Conservation (phyloP, 495 filamentous ascomycete genomes). For the Daldinia bambusicola region DNA sequence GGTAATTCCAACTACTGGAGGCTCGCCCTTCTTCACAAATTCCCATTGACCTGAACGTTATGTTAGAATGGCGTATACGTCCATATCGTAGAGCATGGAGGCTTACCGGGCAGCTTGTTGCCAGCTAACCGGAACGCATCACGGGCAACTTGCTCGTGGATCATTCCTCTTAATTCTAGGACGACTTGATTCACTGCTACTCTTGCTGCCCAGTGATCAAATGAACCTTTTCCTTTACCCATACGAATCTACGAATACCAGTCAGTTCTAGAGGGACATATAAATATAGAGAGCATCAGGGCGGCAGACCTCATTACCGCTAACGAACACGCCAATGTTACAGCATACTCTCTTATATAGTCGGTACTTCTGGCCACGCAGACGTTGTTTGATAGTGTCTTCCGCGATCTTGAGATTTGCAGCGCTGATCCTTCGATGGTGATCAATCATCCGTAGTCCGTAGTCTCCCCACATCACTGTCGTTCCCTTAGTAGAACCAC, state of each 20-base stretch:
- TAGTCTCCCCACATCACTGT: constrained; percentile 98
- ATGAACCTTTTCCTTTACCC: constrained; percentile 98
- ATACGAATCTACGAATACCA: constrained; percentile 72
- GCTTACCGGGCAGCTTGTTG: constrained; percentile 92
- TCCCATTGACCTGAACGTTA: constrained; percentile 79
- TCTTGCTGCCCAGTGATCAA: constrained; percentile 94
- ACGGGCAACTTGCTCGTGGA: constrained; percentile 93
- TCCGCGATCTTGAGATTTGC: constrained; percentile 86
- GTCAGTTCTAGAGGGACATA: constrained; percentile 20
- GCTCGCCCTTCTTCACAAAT: constrained; percentile 92
- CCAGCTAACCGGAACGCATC: constrained; percentile 95
- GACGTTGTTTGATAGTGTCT: constrained; percentile 86
- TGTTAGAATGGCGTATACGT: constrained; percentile 35
- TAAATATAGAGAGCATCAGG: neutral
- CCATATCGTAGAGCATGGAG: constrained; percentile 21
- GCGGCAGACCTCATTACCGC: constrained; percentile 82
- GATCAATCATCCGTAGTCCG: constrained; percentile 91
- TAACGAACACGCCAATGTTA: constrained; percentile 93
- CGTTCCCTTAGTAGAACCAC: constrained; percentile 89
- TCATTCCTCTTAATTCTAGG: constrained; percentile 88
- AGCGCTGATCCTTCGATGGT: constrained; percentile 91
- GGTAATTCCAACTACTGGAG: constrained; percentile 91
- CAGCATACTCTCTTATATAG: constrained; percentile 90
- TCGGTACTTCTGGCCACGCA: constrained; percentile 92
- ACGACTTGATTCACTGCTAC: constrained; percentile 88